phyloP scores from a whole-genome alignment of 805 yeast genomes.

The Metschnikowia lunata region DNA sequence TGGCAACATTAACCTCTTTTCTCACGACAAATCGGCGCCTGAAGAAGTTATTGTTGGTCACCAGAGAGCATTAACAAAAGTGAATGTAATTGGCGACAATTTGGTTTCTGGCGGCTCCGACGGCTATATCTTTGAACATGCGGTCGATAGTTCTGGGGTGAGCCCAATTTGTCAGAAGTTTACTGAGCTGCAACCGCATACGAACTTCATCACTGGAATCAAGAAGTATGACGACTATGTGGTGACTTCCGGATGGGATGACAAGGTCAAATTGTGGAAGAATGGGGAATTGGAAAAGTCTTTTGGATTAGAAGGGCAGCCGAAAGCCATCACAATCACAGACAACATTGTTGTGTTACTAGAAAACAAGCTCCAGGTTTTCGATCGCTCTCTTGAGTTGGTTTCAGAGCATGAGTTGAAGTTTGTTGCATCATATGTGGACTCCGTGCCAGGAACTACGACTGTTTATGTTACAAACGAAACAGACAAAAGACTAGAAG shows the following conservation, averaged over 20 bases:
- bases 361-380: conserved; percentile 28
- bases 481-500: conserved; percentile 28
- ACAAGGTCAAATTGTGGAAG: conserved; percentile 48
- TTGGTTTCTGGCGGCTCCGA: conserved; percentile 74
- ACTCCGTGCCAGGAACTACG: conserved; percentile 18
- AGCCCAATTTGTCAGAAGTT: not conserved
- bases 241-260: conserved; percentile 84
- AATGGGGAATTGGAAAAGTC: conserved; percentile 12
- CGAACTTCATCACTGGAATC: conserved; percentile 62
- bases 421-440: conserved; percentile 24
- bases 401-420: conserved; percentile 18
- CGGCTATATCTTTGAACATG: conserved; percentile 69
- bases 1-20: conserved; percentile 67
- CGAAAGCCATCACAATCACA: conserved; percentile 28
- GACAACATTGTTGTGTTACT: conserved; percentile 26
- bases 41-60: conserved; percentile 63
- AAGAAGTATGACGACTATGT: conserved; percentile 27
- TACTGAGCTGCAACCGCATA: conserved; percentile 44
- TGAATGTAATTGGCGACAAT: conserved; percentile 26
- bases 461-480: conserved; percentile 30
- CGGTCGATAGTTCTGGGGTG: conserved; percentile 17
- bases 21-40: conserved; percentile 26
- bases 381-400: conserved; percentile 9
- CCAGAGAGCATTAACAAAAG: conserved; percentile 73
- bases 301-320: conserved; percentile 26